Evolutionary conservation across 495 filamentous ascomycete species (phyloP).

Genomic region (Neurospora sp.): DNA sequence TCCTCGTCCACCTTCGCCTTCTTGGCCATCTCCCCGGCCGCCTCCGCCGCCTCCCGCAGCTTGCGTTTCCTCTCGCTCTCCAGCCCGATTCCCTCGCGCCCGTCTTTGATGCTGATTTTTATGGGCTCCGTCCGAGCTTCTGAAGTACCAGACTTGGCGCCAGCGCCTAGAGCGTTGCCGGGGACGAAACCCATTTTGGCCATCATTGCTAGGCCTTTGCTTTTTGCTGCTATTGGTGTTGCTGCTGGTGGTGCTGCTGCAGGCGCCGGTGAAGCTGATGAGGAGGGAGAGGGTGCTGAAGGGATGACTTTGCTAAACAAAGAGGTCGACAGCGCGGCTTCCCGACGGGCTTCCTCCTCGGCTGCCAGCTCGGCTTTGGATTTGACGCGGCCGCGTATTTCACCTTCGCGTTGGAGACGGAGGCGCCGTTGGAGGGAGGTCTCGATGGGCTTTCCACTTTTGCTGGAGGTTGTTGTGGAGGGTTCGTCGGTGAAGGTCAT

Average conservation of each 20-base stretch:
- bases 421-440: constrained; percentile 48
- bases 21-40: constrained; percentile 42
- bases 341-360: constrained; percentile 58
- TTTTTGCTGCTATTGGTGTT: constrained; percentile 25
- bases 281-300: not conserved
- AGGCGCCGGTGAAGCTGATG: not conserved
- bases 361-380: constrained; percentile 76
- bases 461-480: not conserved
- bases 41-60: constrained; percentile 53
- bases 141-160: not conserved
- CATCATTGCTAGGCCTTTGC: constrained; percentile 93
- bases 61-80: constrained; percentile 76
- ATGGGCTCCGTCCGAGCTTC: constrained; percentile 49
- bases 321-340: constrained; percentile 62
- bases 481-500: constrained; percentile 42
- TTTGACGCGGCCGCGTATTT: constrained; percentile 49
- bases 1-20: constrained; percentile 58
- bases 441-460: constrained; percentile 21
- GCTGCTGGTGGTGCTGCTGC: not conserved
- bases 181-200: constrained; percentile 83
- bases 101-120: constrained; percentile 61
- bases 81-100: constrained; percentile 76
- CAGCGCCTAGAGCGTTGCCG: constrained; percentile 52
- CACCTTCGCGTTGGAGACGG: constrained; percentile 47
- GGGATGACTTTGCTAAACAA: constrained; percentile 38